Conservation (phyloP, 2,329 filamentous ascomycete genomes). For the Alternaria consortialis region DNA sequence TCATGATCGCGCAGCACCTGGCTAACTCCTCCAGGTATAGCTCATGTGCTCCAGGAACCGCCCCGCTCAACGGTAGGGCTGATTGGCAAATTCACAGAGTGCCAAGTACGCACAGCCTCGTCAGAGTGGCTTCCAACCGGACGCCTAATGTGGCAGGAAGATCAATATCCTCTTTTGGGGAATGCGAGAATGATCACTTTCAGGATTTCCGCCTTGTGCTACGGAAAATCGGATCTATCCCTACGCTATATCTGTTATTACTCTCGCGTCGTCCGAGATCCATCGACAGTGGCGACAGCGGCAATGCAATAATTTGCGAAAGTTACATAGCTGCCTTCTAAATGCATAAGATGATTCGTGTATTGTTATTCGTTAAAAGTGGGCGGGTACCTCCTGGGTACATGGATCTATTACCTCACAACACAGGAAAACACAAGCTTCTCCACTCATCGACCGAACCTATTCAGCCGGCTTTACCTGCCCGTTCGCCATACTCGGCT, state of each 20-base stretch:
- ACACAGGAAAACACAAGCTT: neutral
- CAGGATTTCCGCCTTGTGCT: neutral
- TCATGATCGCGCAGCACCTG: neutral
- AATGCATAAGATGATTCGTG: neutral
- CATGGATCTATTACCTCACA: neutral
- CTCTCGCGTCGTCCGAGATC: neutral
- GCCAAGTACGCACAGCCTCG: slow-evolving; percentile 8
- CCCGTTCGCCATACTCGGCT: slow-evolving; percentile 15
- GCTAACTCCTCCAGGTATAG: neutral
- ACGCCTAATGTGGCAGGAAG: slow-evolving; percentile 3
- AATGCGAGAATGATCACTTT: neutral
- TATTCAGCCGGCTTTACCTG: slow-evolving; percentile 1
- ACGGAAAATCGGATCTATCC: slow-evolving; percentile 5
- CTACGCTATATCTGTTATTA: neutral
- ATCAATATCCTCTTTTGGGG: neutral
- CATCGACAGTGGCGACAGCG: neutral
- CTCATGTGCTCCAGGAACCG: neutral
- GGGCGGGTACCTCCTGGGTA: neutral
- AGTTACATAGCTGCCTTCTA: neutral
- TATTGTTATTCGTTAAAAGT: neutral
- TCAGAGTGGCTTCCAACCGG: neutral
- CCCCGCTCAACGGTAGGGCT: neutral
- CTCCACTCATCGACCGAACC: neutral
- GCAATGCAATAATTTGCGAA: neutral
- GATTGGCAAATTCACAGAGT: neutral